Evolutionary conservation across 768 basidiomycete genomes (phyloP).

Genomic region (Lentinula lateritia): DNA sequence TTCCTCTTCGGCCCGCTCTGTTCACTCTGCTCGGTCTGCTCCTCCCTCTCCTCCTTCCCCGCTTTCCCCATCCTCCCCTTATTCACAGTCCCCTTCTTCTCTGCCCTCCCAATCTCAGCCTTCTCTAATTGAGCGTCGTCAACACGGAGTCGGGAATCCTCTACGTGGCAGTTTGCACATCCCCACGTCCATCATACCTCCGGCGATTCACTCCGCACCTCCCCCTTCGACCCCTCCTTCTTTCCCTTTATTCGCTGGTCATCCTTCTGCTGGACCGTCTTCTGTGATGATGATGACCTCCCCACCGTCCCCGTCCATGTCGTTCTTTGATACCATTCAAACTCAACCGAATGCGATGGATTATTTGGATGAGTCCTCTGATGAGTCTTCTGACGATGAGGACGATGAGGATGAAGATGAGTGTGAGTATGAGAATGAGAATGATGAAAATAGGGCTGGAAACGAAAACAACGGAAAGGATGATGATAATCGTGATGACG

Average conservation of each 20-base stretch:
- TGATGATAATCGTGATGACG: slow-evolving; percentile 35
- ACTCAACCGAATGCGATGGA: slow-evolving; percentile 68
- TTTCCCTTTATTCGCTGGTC: too few relatives aligned
- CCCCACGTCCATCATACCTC: slow-evolving; percentile 35
- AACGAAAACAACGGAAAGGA: slow-evolving; percentile 6
- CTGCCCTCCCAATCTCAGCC: neutral
- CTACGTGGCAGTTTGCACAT: slow-evolving; percentile 36
- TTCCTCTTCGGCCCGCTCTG: neutral
- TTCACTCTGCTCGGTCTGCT: neutral
- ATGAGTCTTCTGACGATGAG: slow-evolving; percentile 18
- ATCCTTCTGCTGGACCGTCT: neutral
- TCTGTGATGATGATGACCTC: neutral
- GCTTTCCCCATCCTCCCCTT: neutral
- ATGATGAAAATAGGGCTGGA: neutral
- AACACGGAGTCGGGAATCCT: neutral
- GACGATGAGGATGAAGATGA: slow-evolving; percentile 20
- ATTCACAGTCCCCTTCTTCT: neutral
- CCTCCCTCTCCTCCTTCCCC: neutral
- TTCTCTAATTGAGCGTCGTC: neutral
- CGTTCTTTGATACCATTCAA: slow-evolving; percentile 75
- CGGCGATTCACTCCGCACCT: slow-evolving; percentile 54
- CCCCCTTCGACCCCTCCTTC: neutral
- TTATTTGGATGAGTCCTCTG: slow-evolving; percentile 61
- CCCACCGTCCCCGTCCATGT: slow-evolving; percentile 52
- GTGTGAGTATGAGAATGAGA: neutral